Conservation (phyloP, 139 green algal genomes). For the Marvania coccoides region DNA sequence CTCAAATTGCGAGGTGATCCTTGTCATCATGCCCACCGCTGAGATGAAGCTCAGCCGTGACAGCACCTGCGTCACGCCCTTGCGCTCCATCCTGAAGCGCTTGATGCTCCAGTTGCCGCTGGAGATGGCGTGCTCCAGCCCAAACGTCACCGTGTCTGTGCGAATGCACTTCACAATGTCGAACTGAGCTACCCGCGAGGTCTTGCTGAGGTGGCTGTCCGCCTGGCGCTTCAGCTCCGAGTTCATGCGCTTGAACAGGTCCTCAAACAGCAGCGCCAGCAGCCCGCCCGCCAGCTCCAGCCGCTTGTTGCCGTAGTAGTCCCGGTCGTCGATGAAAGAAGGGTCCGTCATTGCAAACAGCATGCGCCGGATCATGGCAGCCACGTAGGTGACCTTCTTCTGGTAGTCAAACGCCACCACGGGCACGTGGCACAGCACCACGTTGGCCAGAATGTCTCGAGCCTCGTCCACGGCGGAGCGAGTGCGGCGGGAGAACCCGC, state of each 20-base stretch:
- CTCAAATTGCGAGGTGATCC: slow-evolving; percentile 97
- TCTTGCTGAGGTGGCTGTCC: slow-evolving; percentile 75
- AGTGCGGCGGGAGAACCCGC: slow-evolving; percentile 21
- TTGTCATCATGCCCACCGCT: slow-evolving; percentile 97
- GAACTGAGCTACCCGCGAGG: slow-evolving; percentile 73
- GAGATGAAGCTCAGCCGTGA: slow-evolving; percentile 92
- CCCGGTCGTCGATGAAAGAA: slow-evolving; percentile 85
- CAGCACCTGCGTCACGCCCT: slow-evolving; percentile 96
- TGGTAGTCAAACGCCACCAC: slow-evolving; percentile 81
- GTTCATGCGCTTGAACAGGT: slow-evolving; percentile 94
- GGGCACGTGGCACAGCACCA: slow-evolving; percentile 92
- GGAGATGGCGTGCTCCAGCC: slow-evolving; percentile 87
- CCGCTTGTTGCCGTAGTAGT: slow-evolving; percentile 99
- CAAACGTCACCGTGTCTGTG: slow-evolving; percentile 87
- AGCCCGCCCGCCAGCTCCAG: slow-evolving; percentile 93
- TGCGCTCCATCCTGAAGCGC: slow-evolving; percentile 96
- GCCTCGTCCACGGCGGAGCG: slow-evolving; percentile 76
- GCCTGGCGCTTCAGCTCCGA: slow-evolving; percentile 82
- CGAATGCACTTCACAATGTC: slow-evolving; percentile 91
- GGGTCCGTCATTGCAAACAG: slow-evolving; percentile 84
- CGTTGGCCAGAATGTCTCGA: slow-evolving; percentile 85
- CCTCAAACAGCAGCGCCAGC: slow-evolving; percentile 97
- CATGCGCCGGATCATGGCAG: slow-evolving; percentile 91
- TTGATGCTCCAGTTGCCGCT: slow-evolving; percentile 98
- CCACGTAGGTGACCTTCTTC: slow-evolving; percentile 78